Base-by-base conservation (phyloP, 345 rosid species). In the Citrus hindsii region DNA sequence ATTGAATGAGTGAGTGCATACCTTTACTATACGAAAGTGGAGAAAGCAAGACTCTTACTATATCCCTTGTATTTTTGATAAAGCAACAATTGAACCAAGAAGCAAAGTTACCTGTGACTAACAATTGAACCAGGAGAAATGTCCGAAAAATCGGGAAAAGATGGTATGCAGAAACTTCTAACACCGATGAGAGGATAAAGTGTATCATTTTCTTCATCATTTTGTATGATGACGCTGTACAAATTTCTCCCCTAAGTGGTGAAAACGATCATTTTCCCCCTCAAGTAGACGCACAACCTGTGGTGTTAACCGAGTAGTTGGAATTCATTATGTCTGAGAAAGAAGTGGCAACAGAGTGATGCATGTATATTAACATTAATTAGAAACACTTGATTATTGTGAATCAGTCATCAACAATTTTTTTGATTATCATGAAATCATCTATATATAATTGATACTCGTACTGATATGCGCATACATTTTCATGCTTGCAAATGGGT, bases 281-380 rank as follows among this genome's bases (percentile, higher is more conserved):
- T 89, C 91, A 13, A 89, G 88, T 64, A 89, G 84, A 24, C 85
- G 84, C 73, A 89, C 78, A 46, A 89, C 88, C 90, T 91, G 84
- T 53, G 19, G 10, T 38, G 42, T 42, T 18, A 61, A 73, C 14
- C 18, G 37, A 46, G 9, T 9, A 35, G 30, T 66, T 32, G 13
- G 24, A 27, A 13, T 1, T 25, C 22, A 19, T 7, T 28, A 33
- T 56, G 35, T 32, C 13, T 38, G 40, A 16, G 37, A 32, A 27
- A 7, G 37, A 74, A 48, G 25, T 16, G 22, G 25, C 58, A 38
- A 37, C 14, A 65, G 1, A 9, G 27, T 46, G 7, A 22, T 63
- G 10, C 38, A 6, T 16, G 22, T 3, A 62, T 28, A 62, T 62
- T 27, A 28, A 62, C 28, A 46, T 13, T 46, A 46, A 46, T 5